Percentiles rank a stretch among this genome's conserved stretches.
Evolutionary conservation across 192 early-diverging fungal genomes (phyloP).

Genomic region (Podila minutissima): DNA sequence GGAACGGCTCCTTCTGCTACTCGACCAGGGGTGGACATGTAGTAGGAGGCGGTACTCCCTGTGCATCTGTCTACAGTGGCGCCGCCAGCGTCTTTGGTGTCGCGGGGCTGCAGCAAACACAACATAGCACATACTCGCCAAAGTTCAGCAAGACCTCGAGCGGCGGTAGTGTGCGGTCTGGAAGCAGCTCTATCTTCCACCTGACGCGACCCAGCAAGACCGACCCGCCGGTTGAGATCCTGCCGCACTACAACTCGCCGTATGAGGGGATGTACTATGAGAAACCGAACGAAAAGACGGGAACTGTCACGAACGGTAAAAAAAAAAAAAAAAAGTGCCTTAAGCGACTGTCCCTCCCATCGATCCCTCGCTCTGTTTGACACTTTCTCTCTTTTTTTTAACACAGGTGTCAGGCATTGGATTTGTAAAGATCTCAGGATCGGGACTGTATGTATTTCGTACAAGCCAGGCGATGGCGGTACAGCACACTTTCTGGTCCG

Average conservation of each 20-base stretch:
- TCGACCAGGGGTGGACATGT: background rate
- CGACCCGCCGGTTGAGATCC: slow-evolving; percentile 29
- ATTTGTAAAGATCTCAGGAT: slow-evolving; percentile 30
- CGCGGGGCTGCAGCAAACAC: background rate
- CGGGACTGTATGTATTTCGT: slow-evolving; percentile 34
- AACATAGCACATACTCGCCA: slow-evolving; percentile 8
- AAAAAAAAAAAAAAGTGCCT: no score
- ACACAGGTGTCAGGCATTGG: slow-evolving; percentile 18
- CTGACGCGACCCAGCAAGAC: slow-evolving; percentile 9
- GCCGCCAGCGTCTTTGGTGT: background rate
- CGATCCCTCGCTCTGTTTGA: background rate
- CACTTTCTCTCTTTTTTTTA: background rate
- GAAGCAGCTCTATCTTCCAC: slow-evolving; percentile 21
- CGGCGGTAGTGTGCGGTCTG: slow-evolving; percentile 8
- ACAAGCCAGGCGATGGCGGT: slow-evolving; percentile 1
- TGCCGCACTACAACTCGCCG: slow-evolving; percentile 43
- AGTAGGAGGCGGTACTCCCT: background rate
- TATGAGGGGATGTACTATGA: slow-evolving; percentile 30
- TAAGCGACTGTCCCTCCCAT: background rate
- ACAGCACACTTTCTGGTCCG: slow-evolving; percentile 34
- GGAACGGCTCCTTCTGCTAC: slow-evolving; percentile 24
- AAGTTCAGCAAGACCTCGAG: background rate
- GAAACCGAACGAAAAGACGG: slow-evolving; percentile 11
- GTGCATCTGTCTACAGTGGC: background rate
- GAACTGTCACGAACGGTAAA: background rate